A percentile compares a stretch with the other conserved stretches of the same genome.
phyloP scores from a whole-genome alignment of 2,329 filamentous ascomycete genomes.

The Pseudovirgaria hyperparasitica region DNA sequence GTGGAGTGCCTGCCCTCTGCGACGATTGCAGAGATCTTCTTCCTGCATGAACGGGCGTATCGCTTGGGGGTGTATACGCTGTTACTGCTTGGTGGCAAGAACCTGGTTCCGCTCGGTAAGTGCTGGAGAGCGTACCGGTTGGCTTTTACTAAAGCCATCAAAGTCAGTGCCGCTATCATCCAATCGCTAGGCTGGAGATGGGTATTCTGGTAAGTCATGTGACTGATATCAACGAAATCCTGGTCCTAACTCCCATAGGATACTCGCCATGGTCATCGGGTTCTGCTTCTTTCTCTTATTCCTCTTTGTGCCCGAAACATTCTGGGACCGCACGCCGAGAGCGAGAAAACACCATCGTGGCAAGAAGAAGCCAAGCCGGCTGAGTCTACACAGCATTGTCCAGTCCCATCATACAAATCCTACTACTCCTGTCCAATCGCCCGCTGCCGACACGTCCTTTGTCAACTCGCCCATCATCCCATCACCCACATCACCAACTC shows the following conservation, averaged over 20 bases:
- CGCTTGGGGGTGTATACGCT: slow-evolving; percentile 89
- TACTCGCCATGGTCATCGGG: slow-evolving; percentile 68
- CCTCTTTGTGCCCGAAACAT: slow-evolving; percentile 87
- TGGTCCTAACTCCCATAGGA: slow-evolving; percentile 36
- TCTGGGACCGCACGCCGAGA: slow-evolving; percentile 76
- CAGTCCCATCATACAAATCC: no score
- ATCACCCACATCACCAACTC: no score
- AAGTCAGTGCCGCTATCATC: slow-evolving; percentile 79
- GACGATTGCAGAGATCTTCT: slow-evolving; percentile 93
- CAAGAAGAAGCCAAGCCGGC: no score
- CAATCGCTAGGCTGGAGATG: slow-evolving; percentile 70
- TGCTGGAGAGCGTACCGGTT: no score
- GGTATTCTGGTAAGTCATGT: slow-evolving; percentile 63
- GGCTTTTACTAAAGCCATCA: no score
- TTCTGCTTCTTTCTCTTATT: slow-evolving; percentile 63
- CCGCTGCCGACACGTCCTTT: no score
- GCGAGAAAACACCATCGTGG: slow-evolving; percentile 25
- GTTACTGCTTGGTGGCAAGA: slow-evolving; percentile 80
- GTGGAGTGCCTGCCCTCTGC: slow-evolving; percentile 89
- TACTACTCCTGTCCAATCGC: no score
- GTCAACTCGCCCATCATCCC: no score
- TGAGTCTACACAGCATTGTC: no score
- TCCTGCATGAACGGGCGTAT: slow-evolving; percentile 85
- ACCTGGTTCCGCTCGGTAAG: slow-evolving; percentile 72
- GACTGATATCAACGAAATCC: no score